These are phyloP conservation scores for Dictyophora rubrovolvata DNA, from an alignment of 768 basidiomycete genomes.

Conservation along the genomic window DNA sequence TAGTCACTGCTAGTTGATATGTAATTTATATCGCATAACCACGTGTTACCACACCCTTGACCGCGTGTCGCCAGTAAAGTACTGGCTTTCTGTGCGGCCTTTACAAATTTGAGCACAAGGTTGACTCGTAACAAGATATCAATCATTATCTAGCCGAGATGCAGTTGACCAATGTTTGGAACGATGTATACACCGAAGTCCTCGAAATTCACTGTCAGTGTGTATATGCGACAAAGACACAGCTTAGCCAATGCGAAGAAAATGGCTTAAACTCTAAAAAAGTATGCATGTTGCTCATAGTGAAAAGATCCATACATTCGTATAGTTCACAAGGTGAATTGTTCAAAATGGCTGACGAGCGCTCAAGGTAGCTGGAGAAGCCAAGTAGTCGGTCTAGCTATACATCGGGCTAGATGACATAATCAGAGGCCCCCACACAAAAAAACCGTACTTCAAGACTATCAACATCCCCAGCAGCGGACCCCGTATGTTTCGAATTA, in stretches of 20 bases:
- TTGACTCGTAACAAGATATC: no score
- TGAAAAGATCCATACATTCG: not conserved
- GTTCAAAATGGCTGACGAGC: not conserved
- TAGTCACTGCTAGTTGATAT: not conserved
- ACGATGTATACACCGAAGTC: no score
- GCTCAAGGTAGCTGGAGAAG: not conserved
- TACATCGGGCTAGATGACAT: not conserved
- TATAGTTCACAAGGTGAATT: not conserved
- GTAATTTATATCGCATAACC: not conserved
- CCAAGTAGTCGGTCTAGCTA: not conserved
- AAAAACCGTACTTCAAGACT: conserved; percentile 1
- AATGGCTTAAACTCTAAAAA: no score
- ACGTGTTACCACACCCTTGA: not conserved
- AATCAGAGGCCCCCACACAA: not conserved
- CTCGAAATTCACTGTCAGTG: no score
- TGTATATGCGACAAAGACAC: no score
- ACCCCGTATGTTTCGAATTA: not conserved
- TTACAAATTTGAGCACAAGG: no score
- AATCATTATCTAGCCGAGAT: no score
- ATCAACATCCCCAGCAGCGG: not conserved
- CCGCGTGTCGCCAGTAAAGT: not conserved
- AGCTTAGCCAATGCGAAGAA: no score
- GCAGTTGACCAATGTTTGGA: no score
- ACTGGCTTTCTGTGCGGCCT: not conserved
- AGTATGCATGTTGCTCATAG: not conserved